Conservation (phyloP, 2,329 filamentous ascomycete species). For the Proliferodiscus dingleyae region DNA sequence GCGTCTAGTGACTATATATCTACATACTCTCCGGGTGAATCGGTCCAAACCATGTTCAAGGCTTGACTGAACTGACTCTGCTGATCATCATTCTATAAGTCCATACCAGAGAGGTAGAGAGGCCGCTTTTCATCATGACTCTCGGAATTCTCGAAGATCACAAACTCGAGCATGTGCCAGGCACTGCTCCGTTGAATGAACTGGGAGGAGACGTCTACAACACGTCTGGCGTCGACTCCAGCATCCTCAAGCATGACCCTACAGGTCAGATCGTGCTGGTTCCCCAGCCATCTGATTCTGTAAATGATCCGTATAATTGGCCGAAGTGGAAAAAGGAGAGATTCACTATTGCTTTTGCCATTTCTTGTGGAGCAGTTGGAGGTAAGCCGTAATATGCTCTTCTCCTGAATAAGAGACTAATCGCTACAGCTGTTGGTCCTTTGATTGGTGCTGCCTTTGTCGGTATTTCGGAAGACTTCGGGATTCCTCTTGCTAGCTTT, state of each 20-base stretch:
- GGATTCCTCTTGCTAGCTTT: conserved; percentile 30
- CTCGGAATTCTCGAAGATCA: conserved; percentile 24
- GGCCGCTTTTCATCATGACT: conserved; percentile 22
- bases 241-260: conserved; percentile 32
- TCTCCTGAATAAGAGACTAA: conserved; percentile 1
- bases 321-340: conserved; percentile 33
- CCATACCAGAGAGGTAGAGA: too few relatives aligned
- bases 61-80: too few relatives aligned
- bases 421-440: conserved; percentile 33
- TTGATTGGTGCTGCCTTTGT: conserved; percentile 35
- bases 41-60: too few relatives aligned
- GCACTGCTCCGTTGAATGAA: conserved; percentile 31
- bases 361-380: conserved; percentile 37
- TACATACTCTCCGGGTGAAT: too few relatives aligned
- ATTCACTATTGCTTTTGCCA: conserved; percentile 37
- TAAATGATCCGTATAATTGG: conserved; percentile 50
- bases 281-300: conserved; percentile 47
- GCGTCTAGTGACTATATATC: too few relatives aligned
- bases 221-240: conserved; percentile 10
- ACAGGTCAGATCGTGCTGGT: conserved; percentile 45
- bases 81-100: too few relatives aligned
- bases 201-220: conserved; percentile 31
- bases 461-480: conserved; percentile 31
- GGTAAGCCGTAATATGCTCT: conserved; percentile 25
- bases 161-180: conserved; percentile 22